Evolutionary conservation across 768 basidiomycete species (phyloP).

Genomic region (Phaeolepiota aurea): DNA sequence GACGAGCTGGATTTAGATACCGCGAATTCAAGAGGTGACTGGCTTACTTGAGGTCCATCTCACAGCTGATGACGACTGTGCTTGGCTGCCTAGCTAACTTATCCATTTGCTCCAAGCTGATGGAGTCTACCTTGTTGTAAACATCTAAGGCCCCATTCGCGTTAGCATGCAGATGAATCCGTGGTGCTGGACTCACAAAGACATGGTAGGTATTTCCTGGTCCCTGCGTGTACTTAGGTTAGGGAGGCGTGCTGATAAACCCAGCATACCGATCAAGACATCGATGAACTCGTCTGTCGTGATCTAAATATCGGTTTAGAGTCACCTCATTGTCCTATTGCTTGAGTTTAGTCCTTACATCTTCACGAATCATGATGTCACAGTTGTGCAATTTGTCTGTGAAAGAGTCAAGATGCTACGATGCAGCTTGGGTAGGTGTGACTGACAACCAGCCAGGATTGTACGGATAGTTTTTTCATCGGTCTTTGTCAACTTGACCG

Average conservation of each 20-base stretch:
- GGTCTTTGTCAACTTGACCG: slow-evolving; percentile 89
- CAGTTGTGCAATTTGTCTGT: slow-evolving; percentile 87
- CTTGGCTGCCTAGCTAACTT: slow-evolving; percentile 75
- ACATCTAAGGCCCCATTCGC: slow-evolving; percentile 44
- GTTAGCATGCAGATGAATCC: neutral
- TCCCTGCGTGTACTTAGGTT: slow-evolving; percentile 38
- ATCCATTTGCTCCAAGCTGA: slow-evolving; percentile 77
- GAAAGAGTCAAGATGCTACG: too few relatives aligned
- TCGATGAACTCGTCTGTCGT: slow-evolving; percentile 97
- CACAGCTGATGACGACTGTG: slow-evolving; percentile 94
- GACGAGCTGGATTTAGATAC: slow-evolving; percentile 3
- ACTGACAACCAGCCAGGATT: slow-evolving; percentile 81
- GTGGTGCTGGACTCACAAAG: slow-evolving; percentile 52
- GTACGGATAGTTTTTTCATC: slow-evolving; percentile 93
- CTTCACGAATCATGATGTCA: slow-evolving; percentile 98
- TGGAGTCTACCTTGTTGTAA: slow-evolving; percentile 94
- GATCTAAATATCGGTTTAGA: slow-evolving; percentile 42
- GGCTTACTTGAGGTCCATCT: slow-evolving; percentile 81
- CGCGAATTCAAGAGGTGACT: slow-evolving; percentile 3
- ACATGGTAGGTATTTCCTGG: slow-evolving; percentile 91
- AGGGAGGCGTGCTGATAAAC: neutral
- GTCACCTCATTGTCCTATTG: neutral
- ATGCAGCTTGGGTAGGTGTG: neutral
- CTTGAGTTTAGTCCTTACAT: slow-evolving; percentile 44
- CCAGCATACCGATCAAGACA: slow-evolving; percentile 83